Conservation (phyloP, 257 asterid genomes). For the Apocynum venetum region DNA sequence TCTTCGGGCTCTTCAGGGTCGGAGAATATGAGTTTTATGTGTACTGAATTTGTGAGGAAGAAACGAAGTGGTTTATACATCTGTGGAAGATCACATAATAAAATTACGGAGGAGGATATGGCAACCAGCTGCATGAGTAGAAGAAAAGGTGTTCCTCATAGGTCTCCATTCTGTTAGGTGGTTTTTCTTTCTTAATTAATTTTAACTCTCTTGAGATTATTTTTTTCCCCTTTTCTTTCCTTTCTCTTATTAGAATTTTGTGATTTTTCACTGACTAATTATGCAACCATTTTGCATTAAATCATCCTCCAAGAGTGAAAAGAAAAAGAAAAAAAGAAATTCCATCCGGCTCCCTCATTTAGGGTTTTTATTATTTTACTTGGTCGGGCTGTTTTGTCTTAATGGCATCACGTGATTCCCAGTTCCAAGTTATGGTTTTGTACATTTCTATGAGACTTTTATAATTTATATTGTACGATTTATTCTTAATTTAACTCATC, state of each 20-base stretch:
- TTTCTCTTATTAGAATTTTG: neutral
- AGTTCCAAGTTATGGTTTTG: constrained; percentile 38
- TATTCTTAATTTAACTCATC: constrained; percentile 16
- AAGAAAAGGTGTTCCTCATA: constrained; percentile 92
- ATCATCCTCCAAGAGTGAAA: neutral
- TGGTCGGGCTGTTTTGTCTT: constrained; percentile 97
- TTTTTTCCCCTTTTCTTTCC: neutral
- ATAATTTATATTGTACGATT: constrained; percentile 9
- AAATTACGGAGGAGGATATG: constrained; percentile 67
- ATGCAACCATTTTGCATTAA: constrained; percentile 7
- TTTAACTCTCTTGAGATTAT: neutral
- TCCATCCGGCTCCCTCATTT: constrained; percentile 10
- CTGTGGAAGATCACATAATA: constrained; percentile 57
- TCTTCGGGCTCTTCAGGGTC: constrained; percentile 64
- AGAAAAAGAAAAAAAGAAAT: neutral
- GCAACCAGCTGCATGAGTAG: constrained; percentile 72
- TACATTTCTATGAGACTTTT: constrained; percentile 22
- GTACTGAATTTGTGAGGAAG: constrained; percentile 72
- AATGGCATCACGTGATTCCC: constrained; percentile 74
- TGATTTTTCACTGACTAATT: constrained; percentile 11
- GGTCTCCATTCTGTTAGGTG: constrained; percentile 85
- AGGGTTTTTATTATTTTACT: constrained; percentile 50
- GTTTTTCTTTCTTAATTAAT: constrained; percentile 1
- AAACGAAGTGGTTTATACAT: constrained; percentile 71
- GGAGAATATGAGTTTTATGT: constrained; percentile 66